Conservation (phyloP, 495 filamentous ascomycete species). For the Wilcoxina mikolae region DNA sequence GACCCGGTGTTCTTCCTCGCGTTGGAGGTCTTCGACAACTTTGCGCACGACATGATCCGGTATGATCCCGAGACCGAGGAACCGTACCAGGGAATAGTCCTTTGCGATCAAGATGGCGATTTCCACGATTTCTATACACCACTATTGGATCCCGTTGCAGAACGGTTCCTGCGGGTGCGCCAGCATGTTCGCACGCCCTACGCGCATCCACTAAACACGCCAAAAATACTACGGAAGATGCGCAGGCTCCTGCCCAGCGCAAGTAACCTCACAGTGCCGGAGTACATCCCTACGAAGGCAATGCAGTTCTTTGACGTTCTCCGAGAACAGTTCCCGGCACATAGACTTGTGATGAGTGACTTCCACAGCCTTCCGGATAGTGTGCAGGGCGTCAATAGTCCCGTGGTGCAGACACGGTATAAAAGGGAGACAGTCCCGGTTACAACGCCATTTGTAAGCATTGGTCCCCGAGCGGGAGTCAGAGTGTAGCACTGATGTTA, state of each 20-base stretch:
- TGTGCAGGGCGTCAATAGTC: slow-evolving; percentile 68
- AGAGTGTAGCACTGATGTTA: neutral
- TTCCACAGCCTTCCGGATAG: slow-evolving; percentile 76
- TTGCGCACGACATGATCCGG: slow-evolving; percentile 83
- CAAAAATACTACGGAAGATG: slow-evolving; percentile 43
- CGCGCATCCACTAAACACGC: slow-evolving; percentile 39
- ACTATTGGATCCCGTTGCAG: slow-evolving; percentile 63
- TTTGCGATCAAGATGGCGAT: slow-evolving; percentile 74
- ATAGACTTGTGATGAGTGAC: slow-evolving; percentile 77
- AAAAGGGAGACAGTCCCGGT: slow-evolving; percentile 75
- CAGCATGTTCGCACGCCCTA: slow-evolving; percentile 41
- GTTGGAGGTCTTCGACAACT: slow-evolving; percentile 98
- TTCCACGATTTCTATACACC: slow-evolving; percentile 85
- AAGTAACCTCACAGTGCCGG: slow-evolving; percentile 59
- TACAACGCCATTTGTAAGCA: slow-evolving; percentile 69
- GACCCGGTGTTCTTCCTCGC: slow-evolving; percentile 94
- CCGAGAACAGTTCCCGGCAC: slow-evolving; percentile 68
- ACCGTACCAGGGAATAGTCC: slow-evolving; percentile 69
- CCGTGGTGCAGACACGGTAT: slow-evolving; percentile 91
- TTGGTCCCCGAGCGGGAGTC: neutral
- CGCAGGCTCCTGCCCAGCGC: slow-evolving; percentile 47
- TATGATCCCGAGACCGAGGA: slow-evolving; percentile 62
- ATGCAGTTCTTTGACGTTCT: slow-evolving; percentile 95
- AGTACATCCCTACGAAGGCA: slow-evolving; percentile 85
- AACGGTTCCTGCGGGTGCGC: slow-evolving; percentile 66